Evolutionary conservation across 495 filamentous ascomycete species (phyloP).

Genomic region (Aspergillus heteromorphus): DNA sequence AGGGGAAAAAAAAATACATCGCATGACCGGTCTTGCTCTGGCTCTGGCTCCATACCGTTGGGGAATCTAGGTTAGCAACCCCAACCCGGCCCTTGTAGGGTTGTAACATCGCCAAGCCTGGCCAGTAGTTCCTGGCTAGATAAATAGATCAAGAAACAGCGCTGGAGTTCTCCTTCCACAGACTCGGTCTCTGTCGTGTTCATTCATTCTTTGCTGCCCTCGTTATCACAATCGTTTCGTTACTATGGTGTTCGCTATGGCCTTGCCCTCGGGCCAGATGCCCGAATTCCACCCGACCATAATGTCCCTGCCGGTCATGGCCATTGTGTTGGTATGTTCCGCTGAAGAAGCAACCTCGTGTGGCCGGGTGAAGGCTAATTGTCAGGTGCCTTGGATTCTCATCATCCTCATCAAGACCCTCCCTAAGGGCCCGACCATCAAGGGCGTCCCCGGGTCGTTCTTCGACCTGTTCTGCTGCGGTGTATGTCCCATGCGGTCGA

Average conservation of each 20-base stretch:
- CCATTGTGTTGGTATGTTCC: conserved; percentile 12
- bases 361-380: not conserved
- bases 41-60: too few relatives aligned
- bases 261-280: conserved; percentile 12
- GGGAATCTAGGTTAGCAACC: too few relatives aligned
- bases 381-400: conserved; percentile 15
- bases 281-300: conserved; percentile 2
- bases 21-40: too few relatives aligned
- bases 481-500: conserved; percentile 3
- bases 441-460: conserved; percentile 13
- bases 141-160: too few relatives aligned
- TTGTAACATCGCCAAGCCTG: too few relatives aligned
- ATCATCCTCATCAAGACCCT: conserved; percentile 12
- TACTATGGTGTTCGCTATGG: conserved; percentile 14
- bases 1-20: too few relatives aligned
- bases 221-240: not conserved
- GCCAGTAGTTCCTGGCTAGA: too few relatives aligned
- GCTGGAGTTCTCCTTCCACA: too few relatives aligned
- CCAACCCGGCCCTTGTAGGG: too few relatives aligned
- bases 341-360: not conserved
- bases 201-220: not conserved
- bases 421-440: conserved; percentile 16
- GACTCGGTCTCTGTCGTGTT: too few relatives aligned
- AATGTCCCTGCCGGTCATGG: conserved; percentile 10
- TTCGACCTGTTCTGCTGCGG: conserved; percentile 14